Percentiles rank a stretch among this genome's conserved stretches.
phyloP scores from a whole-genome alignment of 169 alveolate species.

The Plasmodium inui region DNA sequence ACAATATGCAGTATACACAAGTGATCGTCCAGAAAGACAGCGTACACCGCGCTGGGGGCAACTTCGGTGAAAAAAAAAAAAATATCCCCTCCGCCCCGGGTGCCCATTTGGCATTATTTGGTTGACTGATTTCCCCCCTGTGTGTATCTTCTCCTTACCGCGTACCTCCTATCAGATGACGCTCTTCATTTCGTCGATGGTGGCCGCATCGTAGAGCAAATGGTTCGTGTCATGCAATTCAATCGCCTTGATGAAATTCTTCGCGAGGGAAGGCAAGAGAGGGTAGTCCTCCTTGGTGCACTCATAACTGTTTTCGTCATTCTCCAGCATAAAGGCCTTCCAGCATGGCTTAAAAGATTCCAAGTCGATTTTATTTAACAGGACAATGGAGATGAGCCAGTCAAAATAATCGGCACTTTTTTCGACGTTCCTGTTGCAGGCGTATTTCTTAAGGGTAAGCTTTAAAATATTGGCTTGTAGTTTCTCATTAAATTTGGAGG shows the following conservation, averaged over 20 bases:
- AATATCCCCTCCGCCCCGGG: no score
- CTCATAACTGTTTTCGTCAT: slow-evolving; percentile 67
- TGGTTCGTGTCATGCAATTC: slow-evolving; percentile 56
- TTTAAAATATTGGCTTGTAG: slow-evolving; percentile 44
- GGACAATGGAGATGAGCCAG: slow-evolving; percentile 46
- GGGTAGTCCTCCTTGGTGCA: slow-evolving; percentile 74
- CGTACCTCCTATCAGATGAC: background rate
- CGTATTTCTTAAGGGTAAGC: slow-evolving; percentile 65
- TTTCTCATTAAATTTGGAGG: slow-evolving; percentile 56
- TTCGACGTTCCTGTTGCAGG: slow-evolving; percentile 72
- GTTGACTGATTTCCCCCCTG: background rate
- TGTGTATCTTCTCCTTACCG: background rate
- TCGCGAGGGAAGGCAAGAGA: slow-evolving; percentile 36
- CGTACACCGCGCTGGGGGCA: background rate
- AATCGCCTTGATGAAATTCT: slow-evolving; percentile 57
- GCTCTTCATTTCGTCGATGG: slow-evolving; percentile 47
- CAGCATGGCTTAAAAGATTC: slow-evolving; percentile 68
- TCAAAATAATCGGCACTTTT: slow-evolving; percentile 29
- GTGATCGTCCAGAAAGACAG: background rate
- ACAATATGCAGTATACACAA: background rate
- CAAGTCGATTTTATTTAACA: slow-evolving; percentile 49
- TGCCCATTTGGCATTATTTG: no score
- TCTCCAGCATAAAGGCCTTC: slow-evolving; percentile 63
- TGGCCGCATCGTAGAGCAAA: slow-evolving; percentile 27
- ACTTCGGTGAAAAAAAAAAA: background rate